Conservation (phyloP, 2,329 filamentous ascomycete species). For the Pseudogymnoascus sp. region DNA sequence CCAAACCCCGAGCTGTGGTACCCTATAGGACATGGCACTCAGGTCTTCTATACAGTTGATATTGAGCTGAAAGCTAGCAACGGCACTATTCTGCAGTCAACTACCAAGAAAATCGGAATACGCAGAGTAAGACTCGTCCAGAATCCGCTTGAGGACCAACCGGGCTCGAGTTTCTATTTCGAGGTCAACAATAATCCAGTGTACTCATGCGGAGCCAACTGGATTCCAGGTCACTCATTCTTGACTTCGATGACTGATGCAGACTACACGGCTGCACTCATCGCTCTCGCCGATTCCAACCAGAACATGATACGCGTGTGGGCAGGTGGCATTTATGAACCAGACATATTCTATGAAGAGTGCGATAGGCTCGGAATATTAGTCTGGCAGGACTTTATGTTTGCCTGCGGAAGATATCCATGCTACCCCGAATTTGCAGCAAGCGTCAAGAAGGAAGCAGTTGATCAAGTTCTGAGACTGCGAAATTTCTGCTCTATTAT, state of each 20-base stretch:
- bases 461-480: slow-evolving; percentile 61
- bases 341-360: slow-evolving; percentile 64
- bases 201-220: slow-evolving; percentile 58
- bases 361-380: slow-evolving; percentile 73
- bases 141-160: slow-evolving; percentile 36
- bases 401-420: slow-evolving; percentile 72
- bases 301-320: slow-evolving; percentile 61
- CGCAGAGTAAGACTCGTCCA: slow-evolving; percentile 39
- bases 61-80: slow-evolving; percentile 33
- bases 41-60: slow-evolving; percentile 59
- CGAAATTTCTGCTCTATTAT: slow-evolving; percentile 68
- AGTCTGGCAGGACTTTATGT: slow-evolving; percentile 85
- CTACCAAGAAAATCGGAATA: slow-evolving; percentile 46
- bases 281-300: slow-evolving; percentile 52
- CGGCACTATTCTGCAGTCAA: slow-evolving; percentile 30
- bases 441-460: slow-evolving; percentile 53
- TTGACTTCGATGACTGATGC: slow-evolving; percentile 46
- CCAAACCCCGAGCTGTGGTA: slow-evolving; percentile 64
- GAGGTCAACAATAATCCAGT: slow-evolving; percentile 59
- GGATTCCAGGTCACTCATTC: slow-evolving; percentile 59
- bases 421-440: slow-evolving; percentile 52
- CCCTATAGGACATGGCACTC: slow-evolving; percentile 63
- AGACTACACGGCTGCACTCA: slow-evolving; percentile 52
- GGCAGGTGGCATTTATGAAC: slow-evolving; percentile 74
- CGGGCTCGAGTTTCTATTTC: slow-evolving; percentile 58